Percentiles rank a stretch among this genome's conserved stretches.
Conservation (phyloP, 305 asterid genomes). For the Ajuga reptans region DNA sequence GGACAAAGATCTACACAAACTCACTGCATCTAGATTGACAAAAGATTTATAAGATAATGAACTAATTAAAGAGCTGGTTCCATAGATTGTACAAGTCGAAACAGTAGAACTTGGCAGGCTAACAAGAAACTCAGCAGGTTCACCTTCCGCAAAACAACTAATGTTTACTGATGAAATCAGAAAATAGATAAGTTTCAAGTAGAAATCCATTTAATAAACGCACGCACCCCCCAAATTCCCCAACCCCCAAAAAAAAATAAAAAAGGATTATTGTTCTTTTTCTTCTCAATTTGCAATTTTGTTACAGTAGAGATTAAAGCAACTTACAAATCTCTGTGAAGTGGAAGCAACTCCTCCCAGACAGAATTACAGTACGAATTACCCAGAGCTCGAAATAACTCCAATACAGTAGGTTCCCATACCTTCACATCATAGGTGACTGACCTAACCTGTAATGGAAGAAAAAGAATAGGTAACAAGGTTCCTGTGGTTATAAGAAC, state of each 20-base stretch:
- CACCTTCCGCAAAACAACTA: background rate
- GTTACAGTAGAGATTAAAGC: constrained; percentile 16
- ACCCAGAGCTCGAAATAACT: constrained; percentile 70
- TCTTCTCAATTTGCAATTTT: background rate
- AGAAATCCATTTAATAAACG: background rate
- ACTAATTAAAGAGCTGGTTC: background rate
- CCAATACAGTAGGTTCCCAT: constrained; percentile 86
- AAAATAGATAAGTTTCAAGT: background rate
- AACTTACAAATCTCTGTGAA: constrained; percentile 50
- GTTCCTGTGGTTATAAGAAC: background rate
- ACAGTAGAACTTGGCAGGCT: background rate
- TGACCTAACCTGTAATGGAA: constrained; percentile 67
- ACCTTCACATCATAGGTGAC: constrained; percentile 85
- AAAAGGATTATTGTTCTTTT: too few species aligned
- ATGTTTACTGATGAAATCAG: background rate
- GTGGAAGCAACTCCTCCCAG: constrained; percentile 85
- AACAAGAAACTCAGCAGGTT: background rate
- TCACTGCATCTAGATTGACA: background rate
- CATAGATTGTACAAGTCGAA: background rate
- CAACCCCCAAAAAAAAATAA: background rate
- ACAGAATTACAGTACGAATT: constrained; percentile 75
- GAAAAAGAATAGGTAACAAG: constrained; percentile 15
- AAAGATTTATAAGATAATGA: background rate
- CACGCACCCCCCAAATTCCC: too few species aligned
- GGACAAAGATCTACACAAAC: background rate